Evolutionary conservation across 768 basidiomycete genomes (phyloP).

Genomic region (Fomitopsis serialis): DNA sequence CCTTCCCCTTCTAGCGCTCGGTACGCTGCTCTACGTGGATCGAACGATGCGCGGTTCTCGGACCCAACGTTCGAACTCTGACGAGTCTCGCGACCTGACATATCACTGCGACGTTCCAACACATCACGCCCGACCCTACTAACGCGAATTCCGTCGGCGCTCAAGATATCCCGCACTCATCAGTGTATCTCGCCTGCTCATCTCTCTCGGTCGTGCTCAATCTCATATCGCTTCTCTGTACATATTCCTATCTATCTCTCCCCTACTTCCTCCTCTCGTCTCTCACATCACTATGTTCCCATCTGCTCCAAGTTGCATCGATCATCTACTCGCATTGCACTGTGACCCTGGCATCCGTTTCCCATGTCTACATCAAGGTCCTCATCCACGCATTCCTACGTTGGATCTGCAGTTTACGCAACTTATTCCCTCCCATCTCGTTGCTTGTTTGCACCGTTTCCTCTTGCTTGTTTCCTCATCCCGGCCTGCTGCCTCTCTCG

Average conservation of each 20-base stretch:
- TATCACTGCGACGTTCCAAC: neutral
- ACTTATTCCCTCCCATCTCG: neutral
- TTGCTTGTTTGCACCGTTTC: neutral
- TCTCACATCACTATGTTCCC: neutral
- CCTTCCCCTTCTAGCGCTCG: slow-evolving; percentile 60
- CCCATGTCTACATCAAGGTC: neutral
- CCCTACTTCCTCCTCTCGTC: neutral
- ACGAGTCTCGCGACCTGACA: neutral
- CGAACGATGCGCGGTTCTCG: slow-evolving; percentile 14
- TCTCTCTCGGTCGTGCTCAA: neutral
- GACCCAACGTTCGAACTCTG: neutral
- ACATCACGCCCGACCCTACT: too few species aligned
- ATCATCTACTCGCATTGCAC: neutral
- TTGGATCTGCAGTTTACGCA: neutral
- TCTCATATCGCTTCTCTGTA: neutral
- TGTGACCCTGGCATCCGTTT: neutral
- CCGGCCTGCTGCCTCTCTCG: too few species aligned
- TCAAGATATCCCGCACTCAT: neutral
- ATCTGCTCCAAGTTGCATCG: neutral
- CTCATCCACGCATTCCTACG: neutral
- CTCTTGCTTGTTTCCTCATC: neutral
- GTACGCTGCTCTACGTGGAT: slow-evolving; percentile 27
- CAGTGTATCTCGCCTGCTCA: neutral
- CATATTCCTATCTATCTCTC: neutral
- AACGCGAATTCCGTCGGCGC: too few species aligned